Percentiles rank a stretch among this genome's conserved stretches.
These are phyloP conservation scores for Coemansia erecta DNA, from an alignment of 192 early-diverging fungal species.

Conservation along the genomic window DNA sequence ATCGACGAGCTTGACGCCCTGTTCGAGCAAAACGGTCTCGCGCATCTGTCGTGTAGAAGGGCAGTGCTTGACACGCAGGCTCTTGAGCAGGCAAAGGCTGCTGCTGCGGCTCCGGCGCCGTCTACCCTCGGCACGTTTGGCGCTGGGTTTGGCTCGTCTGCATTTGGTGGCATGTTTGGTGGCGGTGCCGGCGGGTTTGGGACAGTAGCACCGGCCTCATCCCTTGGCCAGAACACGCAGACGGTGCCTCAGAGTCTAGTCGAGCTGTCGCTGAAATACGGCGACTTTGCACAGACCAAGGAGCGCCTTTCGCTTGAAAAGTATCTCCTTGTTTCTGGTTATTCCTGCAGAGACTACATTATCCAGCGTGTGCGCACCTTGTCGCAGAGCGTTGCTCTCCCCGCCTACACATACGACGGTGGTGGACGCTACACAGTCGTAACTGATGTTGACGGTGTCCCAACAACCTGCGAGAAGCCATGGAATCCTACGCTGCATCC, in stretches of 20 bases:
- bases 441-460: background rate
- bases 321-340: conserved; percentile 47
- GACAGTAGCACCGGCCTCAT: background rate
- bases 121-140: conserved; percentile 11
- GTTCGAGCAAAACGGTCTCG: conserved; percentile 41
- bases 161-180: conserved; percentile 21
- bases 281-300: conserved; percentile 40
- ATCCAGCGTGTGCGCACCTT: conserved; percentile 42
- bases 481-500: conserved; percentile 44
- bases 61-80: conserved; percentile 33
- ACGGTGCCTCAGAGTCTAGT: conserved; percentile 36
- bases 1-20: conserved; percentile 44
- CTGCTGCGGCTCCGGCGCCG: background rate
- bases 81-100: conserved; percentile 32
- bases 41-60: conserved; percentile 41
- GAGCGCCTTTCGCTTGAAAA: conserved; percentile 54
- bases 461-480: conserved; percentile 6
- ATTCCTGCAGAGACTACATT: conserved; percentile 41
- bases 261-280: conserved; percentile 39
- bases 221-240: conserved; percentile 5
- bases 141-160: conserved; percentile 7
- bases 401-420: conserved; percentile 40
- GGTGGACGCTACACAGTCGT: conserved; percentile 25
- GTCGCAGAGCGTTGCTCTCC: conserved; percentile 40
- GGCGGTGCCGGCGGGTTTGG: conserved; percentile 6